These are phyloP conservation scores for Suhomyces taliae DNA, from an alignment of 1,139 yeast genomes.

Conservation along the genomic window DNA sequence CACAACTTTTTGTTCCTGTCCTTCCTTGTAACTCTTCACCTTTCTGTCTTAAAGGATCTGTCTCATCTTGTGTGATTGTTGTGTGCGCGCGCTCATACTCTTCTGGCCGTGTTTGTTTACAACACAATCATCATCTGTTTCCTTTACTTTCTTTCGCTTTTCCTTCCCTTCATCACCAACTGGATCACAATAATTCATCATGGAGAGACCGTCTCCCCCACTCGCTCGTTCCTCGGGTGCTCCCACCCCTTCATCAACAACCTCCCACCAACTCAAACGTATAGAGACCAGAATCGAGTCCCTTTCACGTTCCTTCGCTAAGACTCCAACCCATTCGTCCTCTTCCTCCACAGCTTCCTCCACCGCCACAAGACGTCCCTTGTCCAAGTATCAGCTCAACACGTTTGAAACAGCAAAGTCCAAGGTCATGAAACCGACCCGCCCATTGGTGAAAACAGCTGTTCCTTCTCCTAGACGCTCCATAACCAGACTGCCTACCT, in stretches of 20 bases:
- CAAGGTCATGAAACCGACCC: conserved; percentile 4
- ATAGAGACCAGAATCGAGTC: conserved; percentile 18
- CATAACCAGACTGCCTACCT: conserved; percentile 10
- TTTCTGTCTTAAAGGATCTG: too few species aligned
- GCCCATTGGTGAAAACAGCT: neutral
- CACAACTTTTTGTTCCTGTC: too few species aligned
- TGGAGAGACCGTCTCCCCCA: neutral
- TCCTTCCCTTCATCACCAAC: neutral
- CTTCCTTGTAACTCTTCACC: too few species aligned
- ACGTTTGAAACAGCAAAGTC: conserved; percentile 16
- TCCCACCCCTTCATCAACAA: neutral
- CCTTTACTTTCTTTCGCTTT: too few species aligned
- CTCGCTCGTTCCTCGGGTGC: neutral
- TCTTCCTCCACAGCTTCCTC: neutral
- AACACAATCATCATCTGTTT: too few species aligned
- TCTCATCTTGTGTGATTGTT: too few species aligned
- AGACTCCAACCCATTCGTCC: neutral
- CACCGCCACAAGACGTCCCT: conserved; percentile 15
- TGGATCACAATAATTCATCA: neutral
- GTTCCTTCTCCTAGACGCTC: conserved; percentile 1
- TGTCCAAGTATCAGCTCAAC: conserved; percentile 19
- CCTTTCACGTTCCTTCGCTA: conserved; percentile 12
- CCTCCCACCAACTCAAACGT: conserved; percentile 13
- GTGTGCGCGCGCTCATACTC: too few species aligned
- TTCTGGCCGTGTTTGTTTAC: too few species aligned